Evolutionary conservation across 805 yeast genomes (phyloP), one percentile per base, ranked within the genome.

Genomic region (Schwanniomyces pseudopolymorphus): DNA sequence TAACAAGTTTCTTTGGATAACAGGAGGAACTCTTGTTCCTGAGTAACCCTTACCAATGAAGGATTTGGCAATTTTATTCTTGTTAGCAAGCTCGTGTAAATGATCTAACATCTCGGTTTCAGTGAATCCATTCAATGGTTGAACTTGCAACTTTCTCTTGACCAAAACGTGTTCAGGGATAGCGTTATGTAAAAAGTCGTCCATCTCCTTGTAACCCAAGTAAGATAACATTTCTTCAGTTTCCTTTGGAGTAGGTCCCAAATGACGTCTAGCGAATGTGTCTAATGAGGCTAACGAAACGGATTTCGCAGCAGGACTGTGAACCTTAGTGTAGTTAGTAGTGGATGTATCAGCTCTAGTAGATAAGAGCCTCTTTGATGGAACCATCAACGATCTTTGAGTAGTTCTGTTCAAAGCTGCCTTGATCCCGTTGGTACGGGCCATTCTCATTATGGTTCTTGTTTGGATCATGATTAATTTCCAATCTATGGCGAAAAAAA

Each of bases 21-120:
- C 97, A 1, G 96, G 86, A 0, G 99, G 99, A 39, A 89, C 73
- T 43, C 80, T 75, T 0, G 98, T 92, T 48, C 96, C 96, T 56
- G 89, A 87, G 68, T 92, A 94, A 35, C 99, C 99, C 64, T 88
- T 87, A 51, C 99, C 99, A 48, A 94, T 92, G 56, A 84, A 85
- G 35, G 91, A 81, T 66, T 81, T 81, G 52, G 79, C 79, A 28
- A 86, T 76, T 57, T 80, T 80, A 73, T 94, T 94, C 63, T 89
- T 84, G 36, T 72, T 61, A 0, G 97, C 97, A 43, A 94, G 72
- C 44, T 74, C 70, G 48, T 78, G 74, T 53, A 92, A 71, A 53
- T 87, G 84, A 1, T 74, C 75, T 33, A 89, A 65, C 85, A 92
- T 84, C 64, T 89, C 85, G 47, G 85, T 76, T 66, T 94, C 99